Evolutionary conservation across 345 rosid genomes (phyloP), one percentile per base, ranked within the genome.

Genomic region (Clausena lansium): DNA sequence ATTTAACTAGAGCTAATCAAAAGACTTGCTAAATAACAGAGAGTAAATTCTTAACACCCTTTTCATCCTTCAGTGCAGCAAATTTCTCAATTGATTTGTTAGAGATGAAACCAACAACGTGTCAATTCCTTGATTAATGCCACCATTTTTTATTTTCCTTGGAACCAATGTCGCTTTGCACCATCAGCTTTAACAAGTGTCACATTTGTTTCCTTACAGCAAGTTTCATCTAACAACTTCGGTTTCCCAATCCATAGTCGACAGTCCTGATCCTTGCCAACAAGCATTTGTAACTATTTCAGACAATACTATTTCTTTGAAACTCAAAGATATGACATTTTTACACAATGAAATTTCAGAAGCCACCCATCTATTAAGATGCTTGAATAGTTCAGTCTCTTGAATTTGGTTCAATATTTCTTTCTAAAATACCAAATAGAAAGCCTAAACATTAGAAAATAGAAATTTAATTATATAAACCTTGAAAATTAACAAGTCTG

Each of bases 351-450:
- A 75, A 28, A 60, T n/a, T 74, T 58, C 71, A 27, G 57, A 75
- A 47, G 66, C 61, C 81, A 80, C 71, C 71, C 61, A 78, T 70
- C 24, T 68, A 19, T 35, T 59, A 58, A 80, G 80, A 38, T 71
- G 72, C 36, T 80, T 78, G 75, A 74, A 80, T 15, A 80, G 63
- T 71, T 74, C 76, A 57, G 83, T 80, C 11, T 71, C 74, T 41
- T 63, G 60, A 45, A 66, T 55, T 72, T 81, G 80, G 65, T 76
- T 76, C 65, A 76, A 59, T 66, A 76, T 62, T 61, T 81, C 74
- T 27, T 81, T 74, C 83, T 76, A 71, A 32, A 76, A 64, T 19
- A 27, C 47, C 71, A 39, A 69, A 52, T 7, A 52, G 7, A 52
- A 52, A 61, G 6, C 25, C 15, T 6, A 24, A 60, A 15, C 13